phyloP scores from a whole-genome alignment of 2,329 filamentous ascomycete genomes.

The Aspergillus puulaauensis region DNA sequence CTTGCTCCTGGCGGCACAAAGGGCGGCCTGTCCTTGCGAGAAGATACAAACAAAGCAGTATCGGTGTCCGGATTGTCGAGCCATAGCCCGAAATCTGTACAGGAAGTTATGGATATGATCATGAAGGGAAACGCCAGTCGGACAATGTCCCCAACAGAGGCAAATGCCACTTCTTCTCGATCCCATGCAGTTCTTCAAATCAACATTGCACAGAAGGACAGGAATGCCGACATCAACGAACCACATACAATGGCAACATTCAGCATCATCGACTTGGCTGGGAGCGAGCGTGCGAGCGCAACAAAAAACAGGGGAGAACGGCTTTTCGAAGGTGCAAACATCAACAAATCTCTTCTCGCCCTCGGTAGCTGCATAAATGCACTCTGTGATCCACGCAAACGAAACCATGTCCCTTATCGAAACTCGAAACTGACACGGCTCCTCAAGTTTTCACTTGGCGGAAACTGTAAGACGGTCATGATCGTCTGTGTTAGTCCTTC shows the following conservation, averaged over 20 bases:
- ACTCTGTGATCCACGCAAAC: constrained; percentile 86
- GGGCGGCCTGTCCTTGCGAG: constrained; percentile 82
- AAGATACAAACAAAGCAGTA: constrained; percentile 91
- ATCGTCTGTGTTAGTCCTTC: constrained; percentile 98
- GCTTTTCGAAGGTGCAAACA: constrained; percentile 91
- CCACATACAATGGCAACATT: constrained; percentile 97
- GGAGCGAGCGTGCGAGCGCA: constrained; percentile 91
- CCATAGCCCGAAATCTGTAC: constrained; percentile 84
- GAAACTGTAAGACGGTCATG: constrained; percentile 99
- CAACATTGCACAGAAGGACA: constrained; percentile 90
- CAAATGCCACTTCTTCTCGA: constrained; percentile 94
- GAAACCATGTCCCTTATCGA: constrained; percentile 92
- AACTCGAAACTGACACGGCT: constrained; percentile 96
- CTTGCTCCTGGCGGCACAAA: constrained; percentile 83
- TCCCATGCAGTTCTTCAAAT: constrained; percentile 97
- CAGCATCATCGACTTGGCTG: constrained; percentile 96
- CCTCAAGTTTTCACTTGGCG: constrained; percentile 93
- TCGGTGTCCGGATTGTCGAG: constrained; percentile 88
- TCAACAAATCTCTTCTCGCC: constrained; percentile 96
- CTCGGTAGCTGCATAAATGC: constrained; percentile 98
- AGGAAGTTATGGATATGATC: constrained; percentile 99
- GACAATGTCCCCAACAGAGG: constrained; percentile 94
- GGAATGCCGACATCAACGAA: constrained; percentile 88
- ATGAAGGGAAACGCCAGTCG: constrained; percentile 90
- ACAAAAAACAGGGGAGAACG: constrained; percentile 95